Evolutionary conservation across 768 basidiomycete genomes (phyloP).

Genomic region (Amanita pseudoporphyria): DNA sequence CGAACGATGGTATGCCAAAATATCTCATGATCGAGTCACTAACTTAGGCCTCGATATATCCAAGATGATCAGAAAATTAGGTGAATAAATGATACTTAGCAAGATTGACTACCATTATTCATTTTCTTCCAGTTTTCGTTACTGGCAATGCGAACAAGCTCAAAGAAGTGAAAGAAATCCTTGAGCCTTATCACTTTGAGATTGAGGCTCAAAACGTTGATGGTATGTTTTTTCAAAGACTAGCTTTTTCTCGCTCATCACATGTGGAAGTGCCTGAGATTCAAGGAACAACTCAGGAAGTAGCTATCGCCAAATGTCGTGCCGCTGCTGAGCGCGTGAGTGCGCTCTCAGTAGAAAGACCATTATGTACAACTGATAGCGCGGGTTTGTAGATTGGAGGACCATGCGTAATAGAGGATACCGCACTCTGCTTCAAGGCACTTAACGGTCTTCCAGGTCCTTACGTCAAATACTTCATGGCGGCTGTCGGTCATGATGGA

Average conservation of each 20-base stretch:
- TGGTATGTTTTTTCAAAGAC: conserved; percentile 36
- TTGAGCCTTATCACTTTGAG: conserved; percentile 57
- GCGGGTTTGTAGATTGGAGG: conserved; percentile 27
- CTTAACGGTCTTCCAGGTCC: conserved; percentile 93
- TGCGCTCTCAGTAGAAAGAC: background rate
- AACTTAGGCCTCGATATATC: no score
- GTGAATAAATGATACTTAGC: no score
- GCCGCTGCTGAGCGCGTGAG: conserved; percentile 74
- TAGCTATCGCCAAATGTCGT: conserved; percentile 80
- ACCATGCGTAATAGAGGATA: conserved; percentile 78
- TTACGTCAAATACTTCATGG: conserved; percentile 73
- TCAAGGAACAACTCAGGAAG: conserved; percentile 87
- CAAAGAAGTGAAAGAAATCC: conserved; percentile 77
- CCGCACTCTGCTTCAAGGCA: conserved; percentile 85
- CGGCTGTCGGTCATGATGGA: conserved; percentile 85
- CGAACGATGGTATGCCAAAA: no score
- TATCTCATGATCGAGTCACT: no score
- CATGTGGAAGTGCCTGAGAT: conserved; percentile 71
- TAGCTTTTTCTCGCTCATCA: background rate
- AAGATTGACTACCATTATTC: no score
- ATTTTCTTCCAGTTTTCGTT: conserved; percentile 60
- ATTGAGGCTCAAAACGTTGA: conserved; percentile 76
- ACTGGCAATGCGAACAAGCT: conserved; percentile 94
- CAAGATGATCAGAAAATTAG: no score
- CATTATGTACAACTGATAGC: background rate